Evolutionary conservation across 225 moss, liverwort and hornwort genomes (phyloP), one percentile per base, ranked within the genome.

Genomic region (Takakia lepidozioides): DNA sequence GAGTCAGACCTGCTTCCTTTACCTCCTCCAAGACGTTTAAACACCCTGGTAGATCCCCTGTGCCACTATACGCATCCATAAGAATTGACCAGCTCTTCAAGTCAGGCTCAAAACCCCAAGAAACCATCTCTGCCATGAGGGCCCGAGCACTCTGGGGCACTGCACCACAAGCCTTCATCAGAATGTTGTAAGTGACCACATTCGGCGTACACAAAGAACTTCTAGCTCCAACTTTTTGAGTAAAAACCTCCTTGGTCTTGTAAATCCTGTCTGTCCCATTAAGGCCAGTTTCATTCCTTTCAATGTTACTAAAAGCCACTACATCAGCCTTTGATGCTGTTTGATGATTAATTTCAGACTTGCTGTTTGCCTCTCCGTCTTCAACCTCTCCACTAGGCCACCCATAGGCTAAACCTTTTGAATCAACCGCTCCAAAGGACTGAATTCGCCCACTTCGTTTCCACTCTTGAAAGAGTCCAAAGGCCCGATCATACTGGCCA

Each of bases 391-490:
- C 27, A 36, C 71, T 55, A 47, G 46, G 25, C n/a, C n/a, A n/a
- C n/a, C n/a, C n/a, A n/a, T n/a, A n/a, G n/a, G n/a, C n/a, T n/a
- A n/a, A n/a, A n/a, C n/a, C n/a, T n/a, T n/a, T n/a, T n/a, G n/a
- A n/a, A n/a, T n/a, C n/a, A n/a, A n/a, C n/a, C n/a, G n/a, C n/a
- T n/a, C n/a, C n/a, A 46, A 72, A 66, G 3, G 80, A 67, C 45
- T 69, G 70, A 48, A 95, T 84, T 54, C 69, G 64, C 25, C 95
- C 86, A 7, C 57, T 80, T 60, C 78, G 63, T 67, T 87, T 90
- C 95, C 95, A 95, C 60, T 90, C 87, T 50, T 71, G 62, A 57
- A 95, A 90, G n/a, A 95, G 64, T 56, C 70, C 76, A 40, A 90
- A 76, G n/a, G 95, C 95, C 49, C 84, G 64, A 25, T 95, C 84